Base-by-base conservation (phyloP, 805 yeast genomes). In the Sugiyamaella marilandica region DNA sequence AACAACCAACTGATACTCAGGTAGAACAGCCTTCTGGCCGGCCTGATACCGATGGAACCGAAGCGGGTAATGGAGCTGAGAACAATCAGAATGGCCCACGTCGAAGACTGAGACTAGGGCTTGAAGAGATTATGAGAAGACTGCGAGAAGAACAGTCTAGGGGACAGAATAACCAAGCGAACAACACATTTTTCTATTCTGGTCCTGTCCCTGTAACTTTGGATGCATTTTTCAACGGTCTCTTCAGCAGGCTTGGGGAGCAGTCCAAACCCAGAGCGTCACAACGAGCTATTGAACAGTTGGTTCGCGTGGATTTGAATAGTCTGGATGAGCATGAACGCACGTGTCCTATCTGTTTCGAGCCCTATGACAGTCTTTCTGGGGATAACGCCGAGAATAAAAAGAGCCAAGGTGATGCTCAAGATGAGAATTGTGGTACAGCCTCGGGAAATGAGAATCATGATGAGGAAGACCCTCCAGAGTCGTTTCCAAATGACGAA, bases 301-400 rank as follows among this genome's bases (percentile, higher is more conserved):
- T 73, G 52, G 57, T 62, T 53, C 59, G 63, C 5, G 59, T 70
- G 21, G 63, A 61, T 10, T 49, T 66, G 18, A 39, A 56, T 13
- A 60, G 63, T 2, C 53, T 72, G 8, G 67, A 71, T 1, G 68
- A 62, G 31, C 37, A 60, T n/a, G 74, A 71, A 16, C 57, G 66
- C 18, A 56, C 51, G 1, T 74, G 79, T 57, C 59, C 77, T 5
- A 77, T 76, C 41, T 76, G 80, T 59, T 74, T 72, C 56, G 80
- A 76, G 24, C 57, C 58, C 8, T 72, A 59, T 50, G 62, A 53
- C 9, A 13, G 19, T 32, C 26, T 18, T 13, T 3, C 9, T 21
- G 14, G 16, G n/a, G 51, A 45, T 8, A 55, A 49, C 31, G 16
- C 51, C 10, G 49, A 31, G 24, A 36, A 36, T 10, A 34, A 26